Evolutionary conservation across 257 asterid species (phyloP).

Genomic region (Jaltomata sinuosa): DNA sequence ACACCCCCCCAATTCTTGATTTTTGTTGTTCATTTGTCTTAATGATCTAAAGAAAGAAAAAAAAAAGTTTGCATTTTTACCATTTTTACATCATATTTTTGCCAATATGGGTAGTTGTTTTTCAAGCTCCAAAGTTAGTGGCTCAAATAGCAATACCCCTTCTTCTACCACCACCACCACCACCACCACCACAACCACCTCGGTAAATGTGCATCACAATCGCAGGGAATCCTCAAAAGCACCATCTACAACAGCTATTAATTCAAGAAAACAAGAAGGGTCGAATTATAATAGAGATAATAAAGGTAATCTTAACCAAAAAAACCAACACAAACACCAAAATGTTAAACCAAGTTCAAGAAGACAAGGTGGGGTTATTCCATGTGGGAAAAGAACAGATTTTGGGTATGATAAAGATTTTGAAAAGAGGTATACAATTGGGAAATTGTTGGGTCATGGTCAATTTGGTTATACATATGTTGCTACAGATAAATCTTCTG

Average conservation of each 20-base stretch:
- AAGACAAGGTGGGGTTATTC: slow-evolving; percentile 53
- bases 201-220: neutral
- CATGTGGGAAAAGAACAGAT: slow-evolving; percentile 92
- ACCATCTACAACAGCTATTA: slow-evolving; percentile 1
- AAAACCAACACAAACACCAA: slow-evolving; percentile 17
- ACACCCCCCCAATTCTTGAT: neutral
- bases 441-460: slow-evolving; percentile 95
- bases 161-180: slow-evolving; percentile 7
- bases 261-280: slow-evolving; percentile 25
- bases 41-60: slow-evolving; percentile 11
- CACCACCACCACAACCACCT: slow-evolving; percentile 5
- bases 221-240: slow-evolving; percentile 21
- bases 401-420: slow-evolving; percentile 97
- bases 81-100: neutral
- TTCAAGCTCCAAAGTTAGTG: slow-evolving; percentile 45
- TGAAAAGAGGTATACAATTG: slow-evolving; percentile 55
- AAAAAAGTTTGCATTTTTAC: neutral
- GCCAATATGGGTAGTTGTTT: slow-evolving; percentile 55
- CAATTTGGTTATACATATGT: slow-evolving; percentile 97
- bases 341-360: slow-evolving; percentile 34
- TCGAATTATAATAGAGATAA: slow-evolving; percentile 7
- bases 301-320: neutral
- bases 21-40: neutral
- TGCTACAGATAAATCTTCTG: slow-evolving; percentile 73
- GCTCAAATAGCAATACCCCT: slow-evolving; percentile 40